Base-by-base conservation (phyloP, 352 stramenopile species). In the Phytophthora pistaciae region DNA sequence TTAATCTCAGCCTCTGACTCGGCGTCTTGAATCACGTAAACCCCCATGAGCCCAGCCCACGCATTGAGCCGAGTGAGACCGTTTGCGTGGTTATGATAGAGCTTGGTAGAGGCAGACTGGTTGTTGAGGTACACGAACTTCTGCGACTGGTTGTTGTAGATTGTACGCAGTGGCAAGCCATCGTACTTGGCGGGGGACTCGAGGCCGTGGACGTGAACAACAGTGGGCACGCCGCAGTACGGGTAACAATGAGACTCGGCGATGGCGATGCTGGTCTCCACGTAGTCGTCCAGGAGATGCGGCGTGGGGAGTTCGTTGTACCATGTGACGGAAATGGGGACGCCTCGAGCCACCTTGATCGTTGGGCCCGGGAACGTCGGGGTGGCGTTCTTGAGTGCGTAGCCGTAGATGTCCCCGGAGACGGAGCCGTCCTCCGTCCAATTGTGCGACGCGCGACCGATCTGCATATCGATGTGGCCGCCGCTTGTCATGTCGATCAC, bases 51-150 rank as follows among this genome's bases (percentile, higher is more conserved):
- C 29, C 85, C 85, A 0, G 84, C 70, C 85, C 85, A 93, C 18
- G 77, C 77, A 46, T 91, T 93, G 23, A 93, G 68, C 18, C 85
- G 81, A 8, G 85, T 89, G 29, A 93, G 73, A 0, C 85, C 84
- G 25, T 88, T 88, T 13, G 84, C 82, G 64, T 93, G 85, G 70
- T 93, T 84, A 64, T 93, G 85, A 68, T 93, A 93, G 14, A 93
- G 56, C 64, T 91, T 91, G 48, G 85, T 91, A 7, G 82, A 76
- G 3, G 80, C 75, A 48, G 85, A 90, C 72, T 91, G 85, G 58
- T 84, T 89, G 84, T 93, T 93, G 27, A 84, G 63, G 70, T 93
- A 91, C 2, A 77, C 54, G 50, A 83, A 80, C 20, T 74, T 73
- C 49, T 78, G 77, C 23, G 68, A 87, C 66, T 91, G 85, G 78